These are phyloP conservation scores for Sarocladium oryzae DNA, from an alignment of 2,329 filamentous ascomycete genomes.

Conservation along the genomic window DNA sequence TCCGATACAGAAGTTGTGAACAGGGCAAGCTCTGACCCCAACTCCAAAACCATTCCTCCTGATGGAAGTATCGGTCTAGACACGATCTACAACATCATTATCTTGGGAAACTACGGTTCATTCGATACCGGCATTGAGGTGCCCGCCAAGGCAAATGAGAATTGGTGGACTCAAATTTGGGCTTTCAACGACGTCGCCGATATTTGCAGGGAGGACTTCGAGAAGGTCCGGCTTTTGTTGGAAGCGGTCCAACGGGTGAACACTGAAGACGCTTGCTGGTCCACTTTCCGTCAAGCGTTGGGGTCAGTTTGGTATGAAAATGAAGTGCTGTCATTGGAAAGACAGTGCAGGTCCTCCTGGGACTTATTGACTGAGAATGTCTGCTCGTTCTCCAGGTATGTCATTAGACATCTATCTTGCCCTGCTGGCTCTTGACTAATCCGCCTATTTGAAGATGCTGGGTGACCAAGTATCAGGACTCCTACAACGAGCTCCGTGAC, in stretches of 20 bases:
- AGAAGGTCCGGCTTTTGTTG: not conserved
- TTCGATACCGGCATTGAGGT: not conserved
- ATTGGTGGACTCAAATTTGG: not conserved
- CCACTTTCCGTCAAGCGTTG: not conserved
- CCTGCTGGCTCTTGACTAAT: no score
- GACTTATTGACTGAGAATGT: not conserved
- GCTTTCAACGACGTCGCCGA: not conserved
- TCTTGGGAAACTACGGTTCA: not conserved
- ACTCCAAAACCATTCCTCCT: not conserved
- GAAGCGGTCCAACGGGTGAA: not conserved
- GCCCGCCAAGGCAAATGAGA: not conserved
- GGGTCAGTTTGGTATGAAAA: not conserved
- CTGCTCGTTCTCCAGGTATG: not conserved
- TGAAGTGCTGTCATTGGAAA: not conserved
- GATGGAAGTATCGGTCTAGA: not conserved
- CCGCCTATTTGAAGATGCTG: not conserved
- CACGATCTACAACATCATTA: not conserved
- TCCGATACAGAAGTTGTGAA: not conserved
- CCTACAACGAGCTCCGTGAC: not conserved
- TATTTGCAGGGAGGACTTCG: not conserved
- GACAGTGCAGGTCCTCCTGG: not conserved
- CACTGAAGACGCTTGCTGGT: not conserved
- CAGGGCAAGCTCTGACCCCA: not conserved
- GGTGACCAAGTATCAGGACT: not conserved
- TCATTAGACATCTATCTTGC: not conserved